phyloP scores from a whole-genome alignment of 805 yeast genomes.

The Lachancea sp. region DNA sequence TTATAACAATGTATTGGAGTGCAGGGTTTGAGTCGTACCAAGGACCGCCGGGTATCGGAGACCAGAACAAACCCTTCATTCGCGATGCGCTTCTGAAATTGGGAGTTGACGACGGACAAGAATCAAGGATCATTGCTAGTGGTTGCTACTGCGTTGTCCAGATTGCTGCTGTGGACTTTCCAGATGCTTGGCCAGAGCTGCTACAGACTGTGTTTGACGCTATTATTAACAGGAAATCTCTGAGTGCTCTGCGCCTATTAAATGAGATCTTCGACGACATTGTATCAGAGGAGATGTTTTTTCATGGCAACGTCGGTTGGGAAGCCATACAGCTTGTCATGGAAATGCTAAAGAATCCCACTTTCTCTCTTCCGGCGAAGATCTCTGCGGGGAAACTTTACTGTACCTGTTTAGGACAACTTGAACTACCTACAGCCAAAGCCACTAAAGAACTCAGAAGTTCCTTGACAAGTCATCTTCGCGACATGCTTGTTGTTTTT shows the following conservation, averaged over 20 bases:
- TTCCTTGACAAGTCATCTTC: constrained; percentile 16
- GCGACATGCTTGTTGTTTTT: constrained; percentile 15
- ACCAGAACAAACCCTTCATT: constrained; percentile 44
- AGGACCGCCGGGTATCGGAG: constrained; percentile 53
- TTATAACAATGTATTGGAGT: constrained; percentile 74
- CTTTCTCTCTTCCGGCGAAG: constrained; percentile 36
- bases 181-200: constrained; percentile 91
- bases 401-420: constrained; percentile 45
- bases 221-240: constrained; percentile 29
- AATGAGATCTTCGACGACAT: constrained; percentile 81
- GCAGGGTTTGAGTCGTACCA: constrained; percentile 69
- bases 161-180: constrained; percentile 83
- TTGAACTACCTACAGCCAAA: constrained; percentile 28
- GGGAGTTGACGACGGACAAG: constrained; percentile 37
- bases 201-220: constrained; percentile 42
- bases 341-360: constrained; percentile 32
- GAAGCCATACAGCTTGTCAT: constrained; percentile 47
- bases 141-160: constrained; percentile 74
- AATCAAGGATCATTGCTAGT: constrained; percentile 57
- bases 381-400: constrained; percentile 46
- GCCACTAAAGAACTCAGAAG: constrained; percentile 17
- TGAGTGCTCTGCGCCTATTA: constrained; percentile 55
- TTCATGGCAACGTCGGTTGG: constrained; percentile 62
- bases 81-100: constrained; percentile 47
- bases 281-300: constrained; percentile 79